Base-by-base conservation (phyloP, 257 asterid genomes). In the Jacaranda mimosifolia region DNA sequence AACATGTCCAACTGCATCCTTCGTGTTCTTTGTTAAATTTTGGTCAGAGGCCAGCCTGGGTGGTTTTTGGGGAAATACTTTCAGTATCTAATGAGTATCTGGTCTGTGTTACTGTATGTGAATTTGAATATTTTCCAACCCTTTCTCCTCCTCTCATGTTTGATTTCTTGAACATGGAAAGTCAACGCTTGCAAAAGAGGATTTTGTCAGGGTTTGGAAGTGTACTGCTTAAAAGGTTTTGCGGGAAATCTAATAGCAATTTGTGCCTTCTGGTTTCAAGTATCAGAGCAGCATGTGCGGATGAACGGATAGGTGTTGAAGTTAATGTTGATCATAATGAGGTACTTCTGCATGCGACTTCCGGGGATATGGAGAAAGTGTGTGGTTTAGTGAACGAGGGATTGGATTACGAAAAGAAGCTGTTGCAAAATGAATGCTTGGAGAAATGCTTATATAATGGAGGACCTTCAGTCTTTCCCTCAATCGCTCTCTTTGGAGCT, bases 401-500 rank as follows among this genome's bases (percentile, higher is more conserved):
- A 15, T 75, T 96, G 89, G 88, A 86, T 74, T 92, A 76, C 67
- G 96, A 90, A 68, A 83, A 77, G 68, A 90, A 88, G 82, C 63
- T 91, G 69, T 70, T 96, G 85, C 80, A 58, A 71, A 86, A 85
- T 52, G 98, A 96, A 79, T 96, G 99, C 86, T 35, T 87, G 79
- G 97, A 93, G 78, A 92, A 88, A 80, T 86, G 82, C 75, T 79
- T 93, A 56, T 90, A 88, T 62, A 84, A 67, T 71, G 97, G 91
- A 75, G 94, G 91, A 17, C 77, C 92, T 57, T 48, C 81, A 2
- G 89, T 72, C 46, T 76, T 86, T 12, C 85, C 97, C 49, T 84
- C 97, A 43, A 26, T 86, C 64, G 97, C 97, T 53, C 92, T 96
- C 49, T 88, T 96, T 74, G 99, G 99, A 73, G 92, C 97, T 85